Evolutionary conservation across 257 asterid genomes (phyloP), one percentile per base, ranked within the genome.

Genomic region (Capsicum baccatum): DNA sequence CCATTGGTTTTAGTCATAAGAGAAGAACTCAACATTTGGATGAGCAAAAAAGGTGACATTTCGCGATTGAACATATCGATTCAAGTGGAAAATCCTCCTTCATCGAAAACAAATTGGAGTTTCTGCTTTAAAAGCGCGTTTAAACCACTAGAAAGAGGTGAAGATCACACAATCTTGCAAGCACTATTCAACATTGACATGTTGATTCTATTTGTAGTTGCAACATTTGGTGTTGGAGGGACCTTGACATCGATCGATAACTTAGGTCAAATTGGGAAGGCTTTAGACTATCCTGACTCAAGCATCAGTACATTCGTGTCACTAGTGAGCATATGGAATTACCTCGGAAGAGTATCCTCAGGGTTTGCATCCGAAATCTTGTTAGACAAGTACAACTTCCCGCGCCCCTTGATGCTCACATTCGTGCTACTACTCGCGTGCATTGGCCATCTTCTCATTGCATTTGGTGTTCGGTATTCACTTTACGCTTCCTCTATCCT

Each of bases 281-380:
- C 96, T 2, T 85, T 89, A 57, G 94, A 87, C 52, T 91, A 92
- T 59, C 92, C 91, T 0, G 59, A 21, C 8, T 83, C 84, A 14
- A 91, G 90, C 90, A 84, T 89, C 52, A 82, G 87, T 6, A 91
- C 92, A 1, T 91, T 91, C 11, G 90, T 92, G 3, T 92, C 96
- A 9, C 87, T 91, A 3, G 94, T 92, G 16, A 91, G 94, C 92
- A 89, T 88, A 76, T 92, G 96, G 96, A 88, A 88, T 79, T 92
- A 91, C 59, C 86, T 91, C 0, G 94, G 96, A 4, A 83, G 93
- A 11, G 93, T 90, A 0, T 44, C 79, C 2, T 69, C 92, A 0
- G 93, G 96, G 0, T 92, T 88, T 39, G 64, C 84, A 69, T 92
- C 96, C 0, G 94, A 92, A 81, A 71, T 86, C 58, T 79, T 92